phyloP scores from a whole-genome alignment of 1,284 basidiomycete species.

The Sanghuangporus baumii region DNA sequence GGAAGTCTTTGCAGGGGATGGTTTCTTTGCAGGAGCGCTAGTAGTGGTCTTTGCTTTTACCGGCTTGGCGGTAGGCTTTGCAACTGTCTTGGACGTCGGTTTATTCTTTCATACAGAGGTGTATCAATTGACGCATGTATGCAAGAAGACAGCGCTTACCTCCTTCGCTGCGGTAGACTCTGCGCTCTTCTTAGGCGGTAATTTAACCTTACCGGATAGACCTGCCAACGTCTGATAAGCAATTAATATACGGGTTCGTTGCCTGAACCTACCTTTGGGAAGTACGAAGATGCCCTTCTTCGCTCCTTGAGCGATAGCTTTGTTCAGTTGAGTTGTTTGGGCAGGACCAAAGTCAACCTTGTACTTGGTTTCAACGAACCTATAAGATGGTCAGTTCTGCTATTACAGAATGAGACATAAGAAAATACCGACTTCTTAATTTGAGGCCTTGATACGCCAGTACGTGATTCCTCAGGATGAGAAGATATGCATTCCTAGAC shows the following conservation, averaged over 20 bases:
- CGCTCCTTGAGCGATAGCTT: conserved; percentile 63
- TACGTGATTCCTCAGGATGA: conserved; percentile 60
- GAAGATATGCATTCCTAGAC: conserved; percentile 57
- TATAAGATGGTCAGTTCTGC: conserved; percentile 26
- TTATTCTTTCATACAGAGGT: conserved; percentile 7
- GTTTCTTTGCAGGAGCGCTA: conserved; percentile 16
- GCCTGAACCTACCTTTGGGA: conserved; percentile 50
- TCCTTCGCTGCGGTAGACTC: conserved; percentile 34
- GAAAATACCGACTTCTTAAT: conserved; percentile 64
- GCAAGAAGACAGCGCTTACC: conserved; percentile 20
- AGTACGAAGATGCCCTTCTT: conserved; percentile 62
- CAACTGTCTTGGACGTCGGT: conserved; percentile 17
- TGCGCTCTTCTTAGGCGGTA: conserved; percentile 38
- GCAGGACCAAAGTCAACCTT: conserved; percentile 54
- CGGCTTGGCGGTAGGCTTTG: conserved; percentile 24
- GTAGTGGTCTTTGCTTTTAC: conserved; percentile 27
- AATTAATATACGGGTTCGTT: background rate
- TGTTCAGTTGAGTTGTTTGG: conserved; percentile 61
- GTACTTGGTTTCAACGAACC: conserved; percentile 60
- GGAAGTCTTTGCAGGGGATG: conserved; percentile 12
- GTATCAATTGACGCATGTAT: background rate
- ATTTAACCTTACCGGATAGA: conserved; percentile 44
- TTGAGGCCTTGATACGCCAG: conserved; percentile 65
- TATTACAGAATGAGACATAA: conserved; percentile 15
- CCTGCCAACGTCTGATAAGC: conserved; percentile 16